phyloP scores from a whole-genome alignment of 2,329 filamentous ascomycete species.

The Monosporascus sp. region DNA sequence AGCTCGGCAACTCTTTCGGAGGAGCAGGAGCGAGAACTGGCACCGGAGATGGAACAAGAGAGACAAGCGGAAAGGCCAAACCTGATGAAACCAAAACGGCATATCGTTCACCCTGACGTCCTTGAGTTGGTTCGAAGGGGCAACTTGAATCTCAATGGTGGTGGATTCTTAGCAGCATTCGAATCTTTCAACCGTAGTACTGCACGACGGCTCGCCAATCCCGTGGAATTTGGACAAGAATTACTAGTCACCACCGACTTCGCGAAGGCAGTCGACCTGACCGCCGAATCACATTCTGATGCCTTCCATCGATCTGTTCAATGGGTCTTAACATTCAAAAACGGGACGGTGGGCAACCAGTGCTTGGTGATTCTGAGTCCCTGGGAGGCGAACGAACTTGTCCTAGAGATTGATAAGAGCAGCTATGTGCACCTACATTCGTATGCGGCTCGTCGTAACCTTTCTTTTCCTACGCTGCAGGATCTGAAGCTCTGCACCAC shows the following conservation, averaged over 20 bases:
- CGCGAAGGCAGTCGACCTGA: conserved; percentile 4
- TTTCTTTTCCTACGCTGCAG: conserved; percentile 8
- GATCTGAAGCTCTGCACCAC: conserved; percentile 14
- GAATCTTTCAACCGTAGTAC: conserved; percentile 34
- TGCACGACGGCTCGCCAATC: conserved; percentile 29
- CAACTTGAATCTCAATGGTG: conserved; percentile 14
- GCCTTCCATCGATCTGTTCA: conserved; percentile 13
- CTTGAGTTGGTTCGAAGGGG: conserved; percentile 34
- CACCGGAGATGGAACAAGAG: conserved; percentile 9
- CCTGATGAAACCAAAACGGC: conserved; percentile 30
- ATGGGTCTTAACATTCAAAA: conserved; percentile 12
- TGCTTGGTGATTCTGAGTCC: conserved; percentile 21
- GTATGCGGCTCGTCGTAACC: conserved; percentile 14
- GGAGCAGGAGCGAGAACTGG: conserved; percentile 12
- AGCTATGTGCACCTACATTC: conserved; percentile 12
- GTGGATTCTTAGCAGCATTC: conserved; percentile 42
- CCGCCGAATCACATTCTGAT: conserved; percentile 2
- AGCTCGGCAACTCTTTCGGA: conserved; percentile 6
- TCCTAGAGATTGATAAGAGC: conserved; percentile 7
- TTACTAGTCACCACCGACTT: conserved; percentile 14
- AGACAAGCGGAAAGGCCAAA: conserved; percentile 36
- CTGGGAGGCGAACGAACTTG: conserved; percentile 16
- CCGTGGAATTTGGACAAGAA: conserved; percentile 30
- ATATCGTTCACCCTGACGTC: conserved; percentile 41
- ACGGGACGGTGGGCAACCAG: background rate